Conservation (phyloP, 176 grass and related monocot genomes). For the Lolium rigidum region DNA sequence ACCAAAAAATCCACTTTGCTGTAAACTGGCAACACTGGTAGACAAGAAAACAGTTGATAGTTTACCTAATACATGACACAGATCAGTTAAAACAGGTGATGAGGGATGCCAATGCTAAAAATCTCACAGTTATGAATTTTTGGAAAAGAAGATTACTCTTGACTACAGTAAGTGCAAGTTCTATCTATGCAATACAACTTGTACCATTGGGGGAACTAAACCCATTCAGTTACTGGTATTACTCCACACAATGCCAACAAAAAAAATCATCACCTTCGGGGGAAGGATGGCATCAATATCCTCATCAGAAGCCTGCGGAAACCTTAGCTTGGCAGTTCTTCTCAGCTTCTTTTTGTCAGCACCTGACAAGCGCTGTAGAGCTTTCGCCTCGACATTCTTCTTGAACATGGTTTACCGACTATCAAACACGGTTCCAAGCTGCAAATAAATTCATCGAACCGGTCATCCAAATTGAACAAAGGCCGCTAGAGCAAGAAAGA, state of each 20-base stretch:
- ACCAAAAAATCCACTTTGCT: not conserved
- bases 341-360: conserved; percentile 98
- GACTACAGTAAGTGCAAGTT: not conserved
- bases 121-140: not conserved
- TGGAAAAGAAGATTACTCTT: conserved; percentile 14
- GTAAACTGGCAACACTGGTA: not conserved
- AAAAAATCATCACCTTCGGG: conserved; percentile 61
- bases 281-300: conserved; percentile 86
- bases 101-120: not conserved
- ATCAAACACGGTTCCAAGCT: conserved; percentile 6
- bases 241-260: not conserved
- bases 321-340: conserved; percentile 81
- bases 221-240: not conserved
- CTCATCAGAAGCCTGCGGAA: conserved; percentile 75
- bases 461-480: not conserved
- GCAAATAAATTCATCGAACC: not conserved
- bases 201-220: conserved; percentile 4
- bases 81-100: not conserved
- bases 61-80: not conserved
- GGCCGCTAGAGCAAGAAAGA: not conserved
- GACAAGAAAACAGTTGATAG: not conserved
- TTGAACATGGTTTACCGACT: conserved; percentile 80
- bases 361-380: conserved; percentile 81
- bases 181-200: not conserved
- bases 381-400: conserved; percentile 79